Evolutionary conservation across 768 basidiomycete genomes (phyloP).

Genomic region (Phlebiopsis gigantea): DNA sequence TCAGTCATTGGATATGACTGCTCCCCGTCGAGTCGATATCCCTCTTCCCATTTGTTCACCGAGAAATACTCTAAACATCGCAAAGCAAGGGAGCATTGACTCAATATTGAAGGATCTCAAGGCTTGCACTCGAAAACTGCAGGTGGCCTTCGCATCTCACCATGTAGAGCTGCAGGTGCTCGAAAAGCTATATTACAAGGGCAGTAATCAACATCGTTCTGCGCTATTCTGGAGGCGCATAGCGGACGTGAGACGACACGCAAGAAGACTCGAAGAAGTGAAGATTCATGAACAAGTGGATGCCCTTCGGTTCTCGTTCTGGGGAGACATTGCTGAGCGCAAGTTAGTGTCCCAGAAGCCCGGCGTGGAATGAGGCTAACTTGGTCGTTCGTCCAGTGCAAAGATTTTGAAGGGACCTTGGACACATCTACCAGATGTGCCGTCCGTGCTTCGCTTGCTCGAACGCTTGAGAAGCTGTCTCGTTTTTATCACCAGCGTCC

Average conservation of each 20-base stretch:
- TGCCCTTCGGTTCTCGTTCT: constrained; percentile 46
- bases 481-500: constrained; percentile 44
- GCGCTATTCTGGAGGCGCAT: constrained; percentile 70
- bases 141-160: constrained; percentile 35
- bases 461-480: constrained; percentile 32
- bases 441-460: constrained; percentile 29
- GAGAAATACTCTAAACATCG: constrained; percentile 17
- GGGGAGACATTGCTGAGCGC: constrained; percentile 28
- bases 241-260: constrained; percentile 53
- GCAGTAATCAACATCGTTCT: constrained; percentile 70
- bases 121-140: constrained; percentile 45
- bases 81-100: constrained; percentile 39
- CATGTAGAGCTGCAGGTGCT: constrained; percentile 53
- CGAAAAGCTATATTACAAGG: constrained; percentile 70
- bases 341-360: constrained; percentile 1
- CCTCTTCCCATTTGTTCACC: constrained; percentile 9
- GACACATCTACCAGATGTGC: constrained; percentile 49
- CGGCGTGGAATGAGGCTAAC: neutral
- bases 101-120: constrained; percentile 58
- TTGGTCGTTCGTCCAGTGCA: constrained; percentile 32
- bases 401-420: constrained; percentile 57
- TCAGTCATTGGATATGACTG: constrained; percentile 10
- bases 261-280: constrained; percentile 27
- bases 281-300: constrained; percentile 22
- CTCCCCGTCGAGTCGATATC: constrained; percentile 13